phyloP scores from a whole-genome alignment of 2,329 filamentous ascomycete genomes.

The Ophiostoma ips region DNA sequence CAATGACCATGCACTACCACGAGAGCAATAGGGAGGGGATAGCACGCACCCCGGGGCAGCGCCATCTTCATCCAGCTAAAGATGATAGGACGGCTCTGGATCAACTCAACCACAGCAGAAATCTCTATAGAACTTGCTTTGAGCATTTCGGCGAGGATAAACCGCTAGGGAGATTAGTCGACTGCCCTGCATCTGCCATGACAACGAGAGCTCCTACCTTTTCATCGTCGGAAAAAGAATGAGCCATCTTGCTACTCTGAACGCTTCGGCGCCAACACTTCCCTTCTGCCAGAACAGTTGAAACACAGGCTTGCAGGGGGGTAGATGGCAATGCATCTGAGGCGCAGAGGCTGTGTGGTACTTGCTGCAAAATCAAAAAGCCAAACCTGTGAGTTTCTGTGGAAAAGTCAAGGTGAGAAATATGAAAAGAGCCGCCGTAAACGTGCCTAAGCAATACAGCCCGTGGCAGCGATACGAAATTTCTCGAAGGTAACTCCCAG shows the following conservation, averaged over 20 bases:
- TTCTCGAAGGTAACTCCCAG: too few relatives aligned
- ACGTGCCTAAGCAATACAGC: too few relatives aligned
- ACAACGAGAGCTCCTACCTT: conserved; percentile 27
- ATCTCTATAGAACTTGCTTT: conserved; percentile 39
- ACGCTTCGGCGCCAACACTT: conserved; percentile 7
- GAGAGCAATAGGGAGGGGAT: background rate
- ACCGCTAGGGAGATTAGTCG: conserved; percentile 28
- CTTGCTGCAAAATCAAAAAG: background rate
- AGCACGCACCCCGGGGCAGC: conserved; percentile 20
- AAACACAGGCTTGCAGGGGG: conserved; percentile 17
- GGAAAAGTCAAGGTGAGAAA: too few relatives aligned
- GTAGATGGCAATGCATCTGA: conserved; percentile 23
- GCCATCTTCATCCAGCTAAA: conserved; percentile 24
- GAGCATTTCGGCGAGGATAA: conserved; percentile 43
- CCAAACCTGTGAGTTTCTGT: background rate
- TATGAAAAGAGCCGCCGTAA: too few relatives aligned
- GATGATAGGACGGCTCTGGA: conserved; percentile 22
- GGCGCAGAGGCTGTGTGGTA: conserved; percentile 5
- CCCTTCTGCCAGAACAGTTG: conserved; percentile 14
- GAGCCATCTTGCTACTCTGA: conserved; percentile 24
- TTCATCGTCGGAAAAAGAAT: conserved; percentile 35
- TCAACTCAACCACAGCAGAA: conserved; percentile 31
- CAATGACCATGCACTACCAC: background rate
- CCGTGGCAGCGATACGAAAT: too few relatives aligned
- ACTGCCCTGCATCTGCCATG: background rate